Conservation (phyloP, 306 rosid genomes). For the Sicyos baderoa region DNA sequence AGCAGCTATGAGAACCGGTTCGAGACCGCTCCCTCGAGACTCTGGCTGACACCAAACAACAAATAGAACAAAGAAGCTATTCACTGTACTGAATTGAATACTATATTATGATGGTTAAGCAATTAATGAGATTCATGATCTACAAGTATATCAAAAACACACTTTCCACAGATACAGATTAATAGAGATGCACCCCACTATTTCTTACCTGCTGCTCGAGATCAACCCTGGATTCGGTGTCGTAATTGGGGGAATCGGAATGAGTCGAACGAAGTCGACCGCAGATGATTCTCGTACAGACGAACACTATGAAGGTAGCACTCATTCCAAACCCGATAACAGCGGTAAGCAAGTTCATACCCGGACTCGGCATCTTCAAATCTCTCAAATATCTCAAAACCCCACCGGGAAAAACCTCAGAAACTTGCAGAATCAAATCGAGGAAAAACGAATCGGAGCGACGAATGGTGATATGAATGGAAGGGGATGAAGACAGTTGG, state of each 20-base stretch:
- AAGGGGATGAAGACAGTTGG: slow-evolving; percentile 32
- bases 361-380: slow-evolving; percentile 34
- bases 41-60: slow-evolving; percentile 75
- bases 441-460: slow-evolving; percentile 20
- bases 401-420: slow-evolving; percentile 8
- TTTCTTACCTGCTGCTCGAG: slow-evolving; percentile 66
- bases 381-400: slow-evolving; percentile 5
- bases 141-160: not conserved
- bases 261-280: slow-evolving; percentile 54
- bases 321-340: slow-evolving; percentile 87
- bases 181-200: not conserved
- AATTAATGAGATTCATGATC: not conserved
- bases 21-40: slow-evolving; percentile 51
- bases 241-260: slow-evolving; percentile 42
- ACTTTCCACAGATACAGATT: not conserved
- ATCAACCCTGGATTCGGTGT: slow-evolving; percentile 57
- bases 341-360: slow-evolving; percentile 64
- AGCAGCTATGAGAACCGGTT: slow-evolving; percentile 70
- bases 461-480: slow-evolving; percentile 37
- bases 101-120: not conserved
- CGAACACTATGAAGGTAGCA: slow-evolving; percentile 87
- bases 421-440: slow-evolving; percentile 5
- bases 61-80: not conserved
- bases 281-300: slow-evolving; percentile 88
- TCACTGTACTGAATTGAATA: not conserved